Percentiles rank a stretch among this genome's conserved stretches.
These are phyloP conservation scores for Ophiostoma tasmaniense DNA, from an alignment of 2,329 filamentous ascomycete genomes.

Conservation along the genomic window DNA sequence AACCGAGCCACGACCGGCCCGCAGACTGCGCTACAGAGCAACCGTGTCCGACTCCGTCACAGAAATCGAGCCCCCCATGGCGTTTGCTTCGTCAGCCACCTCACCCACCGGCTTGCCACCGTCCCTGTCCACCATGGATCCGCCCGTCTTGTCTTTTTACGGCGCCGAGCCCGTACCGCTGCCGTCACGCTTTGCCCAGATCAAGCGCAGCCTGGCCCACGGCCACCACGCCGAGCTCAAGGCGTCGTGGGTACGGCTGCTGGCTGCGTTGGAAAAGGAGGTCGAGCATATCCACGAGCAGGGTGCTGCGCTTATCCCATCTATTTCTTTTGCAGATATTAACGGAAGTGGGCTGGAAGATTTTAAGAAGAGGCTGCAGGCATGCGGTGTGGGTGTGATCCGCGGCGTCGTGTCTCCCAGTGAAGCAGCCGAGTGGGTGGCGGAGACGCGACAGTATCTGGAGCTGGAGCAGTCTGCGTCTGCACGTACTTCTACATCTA, in stretches of 20 bases:
- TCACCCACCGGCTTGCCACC: neutral
- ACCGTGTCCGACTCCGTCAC: neutral
- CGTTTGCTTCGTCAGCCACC: neutral
- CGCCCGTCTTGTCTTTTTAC: conserved; percentile 48
- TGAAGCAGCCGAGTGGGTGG: conserved; percentile 50
- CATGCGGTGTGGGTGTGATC: conserved; percentile 57
- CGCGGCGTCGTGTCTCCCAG: conserved; percentile 52
- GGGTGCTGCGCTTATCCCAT: conserved; percentile 46
- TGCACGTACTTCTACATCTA: neutral
- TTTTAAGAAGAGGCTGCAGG: conserved; percentile 50
- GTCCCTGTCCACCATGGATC: conserved; percentile 32
- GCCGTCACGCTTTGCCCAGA: conserved; percentile 47
- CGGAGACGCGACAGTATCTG: conserved; percentile 52
- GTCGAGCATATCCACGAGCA: conserved; percentile 32
- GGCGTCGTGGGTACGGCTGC: conserved; percentile 46
- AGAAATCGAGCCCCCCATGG: neutral
- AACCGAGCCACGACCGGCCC: neutral
- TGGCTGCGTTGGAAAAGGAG: conserved; percentile 43
- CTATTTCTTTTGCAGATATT: conserved; percentile 46
- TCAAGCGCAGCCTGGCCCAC: conserved; percentile 46
- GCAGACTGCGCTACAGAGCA: neutral
- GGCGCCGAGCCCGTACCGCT: conserved; percentile 49
- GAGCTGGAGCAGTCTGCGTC: conserved; percentile 33
- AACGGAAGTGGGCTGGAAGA: conserved; percentile 39
- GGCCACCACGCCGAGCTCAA: conserved; percentile 47